Evolutionary conservation across 106 monocot species (phyloP).

Genomic region (Acorus gramineus): DNA sequence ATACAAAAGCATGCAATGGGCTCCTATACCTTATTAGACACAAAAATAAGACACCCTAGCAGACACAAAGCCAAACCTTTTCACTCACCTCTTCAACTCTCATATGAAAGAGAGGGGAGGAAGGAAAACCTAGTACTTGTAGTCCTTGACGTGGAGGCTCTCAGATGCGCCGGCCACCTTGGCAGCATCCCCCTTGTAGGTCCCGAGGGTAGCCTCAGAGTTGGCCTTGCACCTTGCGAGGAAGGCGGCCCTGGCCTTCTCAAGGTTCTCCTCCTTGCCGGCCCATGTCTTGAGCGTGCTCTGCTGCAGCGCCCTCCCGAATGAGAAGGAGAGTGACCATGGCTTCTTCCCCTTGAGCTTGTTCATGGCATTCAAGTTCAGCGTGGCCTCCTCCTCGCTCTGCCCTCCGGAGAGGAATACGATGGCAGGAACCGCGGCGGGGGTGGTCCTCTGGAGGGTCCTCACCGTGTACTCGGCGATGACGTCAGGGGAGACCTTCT

Average conservation of each 20-base stretch:
- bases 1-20: too few species aligned
- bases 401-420: slow-evolving; percentile 34
- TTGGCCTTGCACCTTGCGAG: slow-evolving; percentile 31
- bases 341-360: slow-evolving; percentile 31
- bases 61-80: too few species aligned
- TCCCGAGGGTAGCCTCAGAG: slow-evolving; percentile 33
- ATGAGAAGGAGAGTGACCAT: slow-evolving; percentile 30
- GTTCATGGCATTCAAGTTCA: slow-evolving; percentile 36
- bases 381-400: slow-evolving; percentile 33
- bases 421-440: slow-evolving; percentile 26
- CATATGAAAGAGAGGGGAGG: not conserved
- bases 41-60: too few species aligned
- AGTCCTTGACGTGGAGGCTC: slow-evolving; percentile 6
- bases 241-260: slow-evolving; percentile 21
- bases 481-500: slow-evolving; percentile 31
- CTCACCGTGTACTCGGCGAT: slow-evolving; percentile 28
- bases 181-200: slow-evolving; percentile 30
- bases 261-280: slow-evolving; percentile 30
- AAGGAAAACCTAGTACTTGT: slow-evolving; percentile 20
- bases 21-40: too few species aligned
- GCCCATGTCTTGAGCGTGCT: slow-evolving; percentile 27
- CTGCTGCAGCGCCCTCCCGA: slow-evolving; percentile 25
- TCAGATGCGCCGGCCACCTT: slow-evolving; percentile 21
- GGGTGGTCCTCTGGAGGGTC: slow-evolving; percentile 18
- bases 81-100: too few species aligned